Base-by-base conservation (phyloP, 352 stramenopile genomes). In the Phytophthora citrophthora region DNA sequence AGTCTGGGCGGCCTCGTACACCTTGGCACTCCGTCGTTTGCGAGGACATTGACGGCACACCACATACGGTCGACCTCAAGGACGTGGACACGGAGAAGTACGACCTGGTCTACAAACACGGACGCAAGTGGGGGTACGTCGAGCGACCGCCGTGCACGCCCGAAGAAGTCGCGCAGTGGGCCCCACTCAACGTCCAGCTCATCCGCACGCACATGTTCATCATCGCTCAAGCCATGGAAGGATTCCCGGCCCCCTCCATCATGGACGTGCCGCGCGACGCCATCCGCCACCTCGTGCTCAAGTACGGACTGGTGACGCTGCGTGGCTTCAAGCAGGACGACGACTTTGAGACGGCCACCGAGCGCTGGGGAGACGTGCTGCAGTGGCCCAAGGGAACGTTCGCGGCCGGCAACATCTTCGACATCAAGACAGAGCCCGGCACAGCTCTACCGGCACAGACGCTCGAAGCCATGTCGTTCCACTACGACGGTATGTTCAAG, bases 401-500 rank as follows among this genome's bases (percentile, higher is more conserved):
- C 58, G 50, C 58, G 12, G 58, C 41, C 11, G 58, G 58, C 50
- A 66, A 66, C 58, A 61, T 66, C 32, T 60, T 61, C 41, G 58
- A 66, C 41, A 26, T 66, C 41, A 66, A 66, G 41, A 66, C 58
- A 26, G 49, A 66, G 41, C 5, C 38, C 26, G 49, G 43, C 32
- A 55, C 58, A 11, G 45, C 16, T 39, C 34, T 66, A 12, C 49
- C 58, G 6, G 58, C 50, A 38, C 58, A 66, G 43, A 66, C 58
- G 18, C 58, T 60, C 23, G 58, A 66, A 51, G 58, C 49, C 41
- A 51, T 66, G 58, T 66, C 58, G 41, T 67, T 61, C 50, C 59
- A 67, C 50, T 67, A 61, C 59, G 50, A 61, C 50, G 59, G 59
- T 36, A 67, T 67, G 59, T 61, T 67, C 59, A 67, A 67, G 50